Evolutionary conservation across 129 eudicot species (phyloP), one percentile per base, ranked within the genome.

Genomic region (Chrysanthemum seticuspe): DNA sequence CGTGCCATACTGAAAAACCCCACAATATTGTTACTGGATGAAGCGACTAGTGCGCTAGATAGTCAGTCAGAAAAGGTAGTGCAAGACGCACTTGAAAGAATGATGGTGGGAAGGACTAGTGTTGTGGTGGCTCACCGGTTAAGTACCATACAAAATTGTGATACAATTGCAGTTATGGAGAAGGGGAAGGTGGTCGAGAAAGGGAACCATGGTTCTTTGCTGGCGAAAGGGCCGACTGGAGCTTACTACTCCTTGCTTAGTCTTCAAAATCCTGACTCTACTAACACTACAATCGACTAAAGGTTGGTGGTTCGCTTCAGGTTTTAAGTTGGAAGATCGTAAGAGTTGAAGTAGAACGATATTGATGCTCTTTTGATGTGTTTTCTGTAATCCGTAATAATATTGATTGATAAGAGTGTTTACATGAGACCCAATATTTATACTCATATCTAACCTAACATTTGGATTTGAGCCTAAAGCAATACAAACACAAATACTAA

Each of bases 1-100:
- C 86, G 91, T 13, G 97, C 97, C 12, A 85, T 90, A 67, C 65
- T 90, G 53, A 90, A 85, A 68, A 85, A 90, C 71, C 95, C 95
- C 0, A 59, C 83, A 1, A 71, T 90, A 7, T 72, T 87, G 76
- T 73, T 90, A 45, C 70, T 90, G 40, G 97, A 90, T 15, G 98
- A 92, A 81, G 96, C 98, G 0, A 92, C 98, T 4, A 92, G 98
- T 52, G 98, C 96, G 14, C 76, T 92, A 18, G 98, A 92, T 60
- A 87, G 95, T 70, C 95, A 85, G 53, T 92, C 98, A 12, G 96
- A 92, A 80, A 89, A 89, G 67, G 83, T 85, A 12, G 95, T 92
- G 10, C 98, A 92, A 62, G 87, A 89, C 2, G 98, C 98, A 1
- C 81, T 92, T 0, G 98, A 92, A 67, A 59, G 79, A 11, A 89